Evolutionary conservation across 192 early-diverging fungal genomes (phyloP).

Genomic region (Linderina pennispora): DNA sequence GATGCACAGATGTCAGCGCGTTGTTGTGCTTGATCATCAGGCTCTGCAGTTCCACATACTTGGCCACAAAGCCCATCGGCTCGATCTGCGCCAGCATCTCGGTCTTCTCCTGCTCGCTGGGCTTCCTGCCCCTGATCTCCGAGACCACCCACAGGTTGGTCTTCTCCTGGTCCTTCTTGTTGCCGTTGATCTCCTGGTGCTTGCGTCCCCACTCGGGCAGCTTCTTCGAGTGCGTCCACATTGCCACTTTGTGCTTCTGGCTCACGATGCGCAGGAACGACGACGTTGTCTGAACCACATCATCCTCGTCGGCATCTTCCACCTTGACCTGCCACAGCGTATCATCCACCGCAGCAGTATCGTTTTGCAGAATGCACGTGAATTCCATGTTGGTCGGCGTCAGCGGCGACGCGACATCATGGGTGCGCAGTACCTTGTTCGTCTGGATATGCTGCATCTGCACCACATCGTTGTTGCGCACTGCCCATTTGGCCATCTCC

Average conservation of each 20-base stretch:
- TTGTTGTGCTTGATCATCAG: conserved; percentile 90
- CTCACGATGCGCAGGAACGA: conserved; percentile 48
- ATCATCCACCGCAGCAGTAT: conserved; percentile 20
- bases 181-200: conserved; percentile 93
- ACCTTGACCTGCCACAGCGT: conserved; percentile 59
- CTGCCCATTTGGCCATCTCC: conserved; percentile 46
- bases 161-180: conserved; percentile 78
- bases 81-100: conserved; percentile 12
- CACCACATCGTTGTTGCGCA: conserved; percentile 55
- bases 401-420: conserved; percentile 73
- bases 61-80: conserved; percentile 59
- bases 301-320: conserved; percentile 35
- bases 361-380: conserved; percentile 50
- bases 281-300: conserved; percentile 20
- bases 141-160: conserved; percentile 76
- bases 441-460: conserved; percentile 58
- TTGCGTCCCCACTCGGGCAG: conserved; percentile 90
- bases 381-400: conserved; percentile 78
- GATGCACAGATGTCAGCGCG: conserved; percentile 83
- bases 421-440: conserved; percentile 55
- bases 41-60: conserved; percentile 83
- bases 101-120: conserved; percentile 11
- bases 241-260: conserved; percentile 63
- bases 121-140: conserved; percentile 66
- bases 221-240: conserved; percentile 64